phyloP scores from a whole-genome alignment of 2,329 filamentous ascomycete genomes.

The Aureobasidium namibiae region DNA sequence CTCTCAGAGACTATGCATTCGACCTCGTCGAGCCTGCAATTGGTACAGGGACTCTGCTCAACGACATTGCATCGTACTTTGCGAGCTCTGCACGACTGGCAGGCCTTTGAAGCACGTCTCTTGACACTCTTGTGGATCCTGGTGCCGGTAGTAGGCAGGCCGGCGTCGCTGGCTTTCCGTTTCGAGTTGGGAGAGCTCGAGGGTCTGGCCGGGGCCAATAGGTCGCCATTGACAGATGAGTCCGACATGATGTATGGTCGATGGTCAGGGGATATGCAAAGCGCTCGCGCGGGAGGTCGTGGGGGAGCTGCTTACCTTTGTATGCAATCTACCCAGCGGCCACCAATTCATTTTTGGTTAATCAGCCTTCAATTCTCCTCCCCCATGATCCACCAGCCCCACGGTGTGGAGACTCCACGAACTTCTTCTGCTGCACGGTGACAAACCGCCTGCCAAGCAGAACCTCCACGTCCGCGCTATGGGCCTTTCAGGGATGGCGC shows the following conservation, averaged over 20 bases:
- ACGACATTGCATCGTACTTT: constrained; percentile 94
- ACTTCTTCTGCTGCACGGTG: neutral
- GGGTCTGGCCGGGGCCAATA: neutral
- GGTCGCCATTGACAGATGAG: constrained; percentile 12
- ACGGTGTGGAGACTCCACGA: constrained; percentile 9
- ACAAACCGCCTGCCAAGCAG: constrained; percentile 7
- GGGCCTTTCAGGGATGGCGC: constrained; percentile 4
- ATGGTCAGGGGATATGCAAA: constrained; percentile 1
- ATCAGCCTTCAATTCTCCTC: constrained; percentile 1
- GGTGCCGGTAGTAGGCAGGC: constrained; percentile 40
- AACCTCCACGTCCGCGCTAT: neutral
- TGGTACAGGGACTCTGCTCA: constrained; percentile 76
- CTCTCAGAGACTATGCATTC: constrained; percentile 63
- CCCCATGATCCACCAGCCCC: constrained; percentile 12
- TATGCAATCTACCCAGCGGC: constrained; percentile 13
- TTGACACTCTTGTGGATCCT: constrained; percentile 56
- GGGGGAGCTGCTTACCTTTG: constrained; percentile 11
- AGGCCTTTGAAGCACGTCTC: constrained; percentile 82
- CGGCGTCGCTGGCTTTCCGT: constrained; percentile 50
- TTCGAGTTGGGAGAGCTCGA: constrained; percentile 36
- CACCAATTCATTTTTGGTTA: constrained; percentile 9
- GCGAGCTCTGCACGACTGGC: constrained; percentile 76
- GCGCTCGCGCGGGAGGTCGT: neutral
- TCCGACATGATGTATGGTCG: constrained; percentile 11
- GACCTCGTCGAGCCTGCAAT: constrained; percentile 73